These are phyloP conservation scores for Geotrichum europaeum DNA, from an alignment of 1,139 yeast genomes.

Conservation along the genomic window DNA sequence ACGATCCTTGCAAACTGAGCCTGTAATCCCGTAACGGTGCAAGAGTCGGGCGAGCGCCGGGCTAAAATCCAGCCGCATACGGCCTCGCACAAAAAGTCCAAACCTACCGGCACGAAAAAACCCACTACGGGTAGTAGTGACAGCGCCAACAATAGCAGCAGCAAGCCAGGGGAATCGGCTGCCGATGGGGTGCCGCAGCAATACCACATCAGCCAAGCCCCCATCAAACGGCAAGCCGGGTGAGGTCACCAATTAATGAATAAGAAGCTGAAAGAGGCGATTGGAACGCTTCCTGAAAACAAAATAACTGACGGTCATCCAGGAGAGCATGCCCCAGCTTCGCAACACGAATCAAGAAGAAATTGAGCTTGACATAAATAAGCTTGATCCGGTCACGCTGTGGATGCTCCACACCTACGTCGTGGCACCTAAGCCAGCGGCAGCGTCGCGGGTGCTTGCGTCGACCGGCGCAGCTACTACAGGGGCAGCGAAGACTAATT, in stretches of 20 bases:
- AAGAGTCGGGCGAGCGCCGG: constrained; percentile 40
- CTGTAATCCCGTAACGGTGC: constrained; percentile 38
- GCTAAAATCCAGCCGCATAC: constrained; percentile 16
- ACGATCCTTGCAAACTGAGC: too few relatives aligned
- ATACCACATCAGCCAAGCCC: constrained; percentile 1
- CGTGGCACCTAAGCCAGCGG: constrained; percentile 51
- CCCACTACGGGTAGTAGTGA: constrained; percentile 15
- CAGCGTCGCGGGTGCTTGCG: constrained; percentile 17
- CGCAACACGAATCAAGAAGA: constrained; percentile 69
- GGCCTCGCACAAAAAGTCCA: constrained; percentile 32
- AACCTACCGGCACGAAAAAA: constrained; percentile 22
- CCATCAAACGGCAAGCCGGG: constrained; percentile 13
- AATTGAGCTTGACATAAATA: constrained; percentile 94
- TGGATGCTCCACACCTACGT: constrained; percentile 76
- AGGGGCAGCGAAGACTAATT: too few relatives aligned
- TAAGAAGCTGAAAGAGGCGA: constrained; percentile 86
- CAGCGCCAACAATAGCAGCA: constrained; percentile 5
- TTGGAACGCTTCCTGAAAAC: constrained; percentile 65
- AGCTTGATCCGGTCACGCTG: constrained; percentile 78
- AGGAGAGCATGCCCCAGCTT: constrained; percentile 79
- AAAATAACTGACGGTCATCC: constrained; percentile 76
- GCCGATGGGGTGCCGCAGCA: constrained; percentile 12
- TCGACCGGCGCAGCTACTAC: too few relatives aligned
- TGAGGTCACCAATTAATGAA: constrained; percentile 75
- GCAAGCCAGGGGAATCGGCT: background rate